Base-by-base conservation (phyloP, 305 asterid genomes). In the Euphrasia arctica region DNA sequence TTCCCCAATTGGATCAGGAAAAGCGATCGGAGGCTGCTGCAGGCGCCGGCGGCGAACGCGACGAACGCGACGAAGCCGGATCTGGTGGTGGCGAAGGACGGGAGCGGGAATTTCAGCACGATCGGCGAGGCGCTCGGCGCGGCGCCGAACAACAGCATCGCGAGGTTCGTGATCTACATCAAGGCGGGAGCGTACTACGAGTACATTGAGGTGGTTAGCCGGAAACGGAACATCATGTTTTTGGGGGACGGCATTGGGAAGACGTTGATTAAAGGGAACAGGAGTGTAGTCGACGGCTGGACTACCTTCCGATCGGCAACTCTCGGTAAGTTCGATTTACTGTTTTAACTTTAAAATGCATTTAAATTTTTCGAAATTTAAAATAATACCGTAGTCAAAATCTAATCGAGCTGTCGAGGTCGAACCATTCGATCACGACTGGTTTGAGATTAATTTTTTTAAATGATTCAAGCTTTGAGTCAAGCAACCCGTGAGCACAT, bases 221-320 rank as follows among this genome's bases (percentile, higher is more conserved):
- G 8, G 18, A 66, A 92, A 80, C 66, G 28, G 6, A 89, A 63
- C 39, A 81, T 92, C 9, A 85, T 79, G 90, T 78, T 92, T 10
- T 11, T 92, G 52, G 98, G 98, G 45, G 98, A 92, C 41, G 98
- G 98, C 0, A 89, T 89, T 34, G 98, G 98, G 4, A 84, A 83
- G 13, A 92, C 97, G 0, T 50, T 77, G 74, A 92, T 92, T 0
- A 92, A 92, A 60, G 98, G 98, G 0, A 92, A 92, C 60, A 70
- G 97, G 28, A 89, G 89, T 72, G 96, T 92, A 2, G 88, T 76
- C 2, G 98, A 84, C 47, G 96, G 96, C 9, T 92, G 98, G 97
- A 92, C 98, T 18, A 92, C 98, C 9, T 92, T 89, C 81, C 82
- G 91, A 49, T 92, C 98, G 11, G 65, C 93, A 1, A 92, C 98